phyloP scores from a whole-genome alignment of 352 stramenopile species.

The Pythium biforme region DNA sequence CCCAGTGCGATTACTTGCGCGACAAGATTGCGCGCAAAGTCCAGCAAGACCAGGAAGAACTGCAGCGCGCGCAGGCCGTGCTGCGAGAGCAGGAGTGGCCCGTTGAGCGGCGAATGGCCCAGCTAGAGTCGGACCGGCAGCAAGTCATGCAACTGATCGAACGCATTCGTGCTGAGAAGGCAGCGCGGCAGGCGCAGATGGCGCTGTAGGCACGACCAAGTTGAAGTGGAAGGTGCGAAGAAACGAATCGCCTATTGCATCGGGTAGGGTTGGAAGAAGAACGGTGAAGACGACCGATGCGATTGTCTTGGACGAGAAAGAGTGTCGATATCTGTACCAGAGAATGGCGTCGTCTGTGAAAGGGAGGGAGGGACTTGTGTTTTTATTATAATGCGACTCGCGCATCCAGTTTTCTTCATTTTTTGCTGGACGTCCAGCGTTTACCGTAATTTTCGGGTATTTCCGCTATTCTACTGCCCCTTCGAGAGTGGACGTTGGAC shows the following conservation, averaged over 20 bases:
- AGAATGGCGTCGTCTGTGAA: too few species aligned
- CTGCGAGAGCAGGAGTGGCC: constrained; percentile 66
- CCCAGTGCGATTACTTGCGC: constrained; percentile 84
- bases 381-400: constrained; percentile 1
- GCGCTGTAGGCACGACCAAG: constrained; percentile 6
- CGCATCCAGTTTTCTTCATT: neutral
- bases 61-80: constrained; percentile 50
- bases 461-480: neutral
- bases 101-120: constrained; percentile 75
- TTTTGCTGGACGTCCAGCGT: too few species aligned
- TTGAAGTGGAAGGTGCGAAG: too few species aligned
- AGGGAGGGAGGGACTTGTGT: neutral
- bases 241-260: too few species aligned
- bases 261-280: too few species aligned
- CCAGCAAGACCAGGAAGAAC: constrained; percentile 55
- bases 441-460: neutral
- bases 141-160: constrained; percentile 78
- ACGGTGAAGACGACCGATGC: too few species aligned
- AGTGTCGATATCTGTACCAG: neutral
- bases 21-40: constrained; percentile 82
- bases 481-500: too few species aligned
- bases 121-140: constrained; percentile 74
- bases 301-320: neutral
- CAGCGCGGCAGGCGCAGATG: constrained; percentile 32
- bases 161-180: constrained; percentile 64